phyloP scores from a whole-genome alignment of 2,329 filamentous ascomycete species.

The Diaporthe citrichinensis region DNA sequence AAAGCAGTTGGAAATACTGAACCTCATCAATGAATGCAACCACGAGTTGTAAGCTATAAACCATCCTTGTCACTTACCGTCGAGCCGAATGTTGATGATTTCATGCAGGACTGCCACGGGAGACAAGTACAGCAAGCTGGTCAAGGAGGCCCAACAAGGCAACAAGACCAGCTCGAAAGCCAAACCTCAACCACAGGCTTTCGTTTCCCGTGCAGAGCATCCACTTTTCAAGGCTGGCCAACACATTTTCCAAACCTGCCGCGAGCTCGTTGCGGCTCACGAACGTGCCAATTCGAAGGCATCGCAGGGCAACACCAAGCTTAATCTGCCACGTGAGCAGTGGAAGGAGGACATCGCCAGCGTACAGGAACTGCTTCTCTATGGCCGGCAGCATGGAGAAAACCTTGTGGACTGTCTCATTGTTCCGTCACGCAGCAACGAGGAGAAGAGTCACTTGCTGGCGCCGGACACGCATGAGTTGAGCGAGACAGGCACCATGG shows the following conservation, averaged over 20 bases:
- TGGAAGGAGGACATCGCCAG: conserved; percentile 54
- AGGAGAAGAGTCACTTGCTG: conserved; percentile 30
- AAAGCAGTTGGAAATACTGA: conserved; percentile 42
- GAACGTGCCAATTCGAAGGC: conserved; percentile 47
- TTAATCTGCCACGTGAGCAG: conserved; percentile 46
- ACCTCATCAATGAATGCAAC: conserved; percentile 46
- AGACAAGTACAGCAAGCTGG: conserved; percentile 34
- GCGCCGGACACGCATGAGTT: conserved; percentile 41
- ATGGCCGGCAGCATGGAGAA: conserved; percentile 51
- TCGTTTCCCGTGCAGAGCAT: conserved; percentile 34
- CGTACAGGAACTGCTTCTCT: conserved; percentile 50
- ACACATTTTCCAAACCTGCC: conserved; percentile 44
- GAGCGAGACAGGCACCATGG: conserved; percentile 48
- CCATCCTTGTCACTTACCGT: neutral
- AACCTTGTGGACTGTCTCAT: conserved; percentile 45
- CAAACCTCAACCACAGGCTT: neutral
- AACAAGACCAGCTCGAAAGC: neutral
- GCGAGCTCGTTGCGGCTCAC: conserved; percentile 49
- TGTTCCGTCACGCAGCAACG: conserved; percentile 25
- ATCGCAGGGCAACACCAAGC: conserved; percentile 39
- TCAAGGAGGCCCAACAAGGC: conserved; percentile 12
- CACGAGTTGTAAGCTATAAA: conserved; percentile 48
- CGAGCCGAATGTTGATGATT: neutral
- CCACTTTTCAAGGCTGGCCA: conserved; percentile 47
- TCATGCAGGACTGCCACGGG: conserved; percentile 15